Conservation (phyloP, 345 rosid species). For the Anastatica hierochuntica region DNA sequence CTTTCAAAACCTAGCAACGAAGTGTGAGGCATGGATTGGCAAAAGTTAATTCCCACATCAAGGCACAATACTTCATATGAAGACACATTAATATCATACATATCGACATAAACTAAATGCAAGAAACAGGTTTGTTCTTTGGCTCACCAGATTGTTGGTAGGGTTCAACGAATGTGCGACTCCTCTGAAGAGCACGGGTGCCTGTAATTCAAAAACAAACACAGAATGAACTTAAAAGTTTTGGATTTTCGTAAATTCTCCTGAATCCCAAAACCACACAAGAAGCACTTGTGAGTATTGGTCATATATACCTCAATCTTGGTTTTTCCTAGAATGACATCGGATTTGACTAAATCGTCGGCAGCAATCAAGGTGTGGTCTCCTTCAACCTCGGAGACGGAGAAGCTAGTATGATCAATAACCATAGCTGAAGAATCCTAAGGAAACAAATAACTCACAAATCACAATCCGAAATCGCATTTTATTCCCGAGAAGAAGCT, state of each 20-base stretch:
- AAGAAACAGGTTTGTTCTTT: neutral
- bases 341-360: conserved; percentile 41
- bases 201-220: conserved; percentile 29
- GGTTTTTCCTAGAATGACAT: conserved; percentile 42
- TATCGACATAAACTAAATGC: neutral
- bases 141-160: conserved; percentile 42
- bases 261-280: neutral
- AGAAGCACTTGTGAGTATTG: conserved; percentile 2
- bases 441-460: conserved; percentile 3
- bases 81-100: neutral
- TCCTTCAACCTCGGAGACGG: conserved; percentile 36
- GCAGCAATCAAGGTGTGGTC: conserved; percentile 58
- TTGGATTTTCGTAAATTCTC: too few relatives aligned
- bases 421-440: conserved; percentile 58
- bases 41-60: neutral
- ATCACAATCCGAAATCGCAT: conserved; percentile 4
- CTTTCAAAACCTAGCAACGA: conserved; percentile 43
- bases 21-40: neutral
- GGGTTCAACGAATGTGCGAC: conserved; percentile 62
- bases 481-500: neutral
- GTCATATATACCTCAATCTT: conserved; percentile 36
- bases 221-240: neutral
- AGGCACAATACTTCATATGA: neutral
- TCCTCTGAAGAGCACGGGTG: conserved; percentile 57
- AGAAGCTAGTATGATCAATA: conserved; percentile 49